Conservation (phyloP, 768 basidiomycete genomes). For the Auricularia sp. region DNA sequence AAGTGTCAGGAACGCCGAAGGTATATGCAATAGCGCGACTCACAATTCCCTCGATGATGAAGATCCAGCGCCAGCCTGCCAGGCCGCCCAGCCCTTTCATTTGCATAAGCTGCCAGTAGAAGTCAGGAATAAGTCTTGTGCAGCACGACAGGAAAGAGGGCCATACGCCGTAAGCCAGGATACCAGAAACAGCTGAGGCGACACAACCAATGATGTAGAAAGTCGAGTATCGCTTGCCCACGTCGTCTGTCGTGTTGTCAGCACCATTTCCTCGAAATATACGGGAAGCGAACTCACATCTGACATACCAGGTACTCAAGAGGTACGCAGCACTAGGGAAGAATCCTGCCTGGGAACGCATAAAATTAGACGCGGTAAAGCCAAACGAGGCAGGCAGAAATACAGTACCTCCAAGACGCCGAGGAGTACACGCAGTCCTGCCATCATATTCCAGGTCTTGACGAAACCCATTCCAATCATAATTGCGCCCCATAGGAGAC, state of each 20-base stretch:
- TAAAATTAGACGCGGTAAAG: too few relatives aligned
- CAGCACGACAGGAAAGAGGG: background rate
- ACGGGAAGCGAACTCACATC: conserved; percentile 18
- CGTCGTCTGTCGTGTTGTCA: background rate
- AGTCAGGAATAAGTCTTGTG: background rate
- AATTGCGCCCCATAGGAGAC: conserved; percentile 16
- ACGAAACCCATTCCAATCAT: conserved; percentile 20
- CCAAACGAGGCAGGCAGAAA: too few relatives aligned
- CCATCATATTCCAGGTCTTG: conserved; percentile 18
- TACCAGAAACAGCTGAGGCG: conserved; percentile 8
- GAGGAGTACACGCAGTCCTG: conserved; percentile 16
- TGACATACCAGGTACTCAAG: conserved; percentile 17
- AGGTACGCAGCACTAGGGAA: conserved; percentile 16
- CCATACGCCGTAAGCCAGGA: conserved; percentile 8
- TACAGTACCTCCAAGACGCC: conserved; percentile 16
- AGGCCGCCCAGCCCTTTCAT: conserved; percentile 9
- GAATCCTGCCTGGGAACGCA: conserved; percentile 12
- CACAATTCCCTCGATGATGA: conserved; percentile 14
- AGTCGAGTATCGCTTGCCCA: background rate
- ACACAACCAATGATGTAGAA: conserved; percentile 6
- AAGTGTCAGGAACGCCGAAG: too few relatives aligned
- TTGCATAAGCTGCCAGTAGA: background rate
- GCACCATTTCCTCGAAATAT: conserved; percentile 13
- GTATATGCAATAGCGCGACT: too few relatives aligned
- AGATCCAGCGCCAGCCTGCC: conserved; percentile 21